Evolutionary conservation across 352 stramenopile genomes (phyloP), one percentile per base, ranked within the genome.

Genomic region (Phytophthora sojae): DNA sequence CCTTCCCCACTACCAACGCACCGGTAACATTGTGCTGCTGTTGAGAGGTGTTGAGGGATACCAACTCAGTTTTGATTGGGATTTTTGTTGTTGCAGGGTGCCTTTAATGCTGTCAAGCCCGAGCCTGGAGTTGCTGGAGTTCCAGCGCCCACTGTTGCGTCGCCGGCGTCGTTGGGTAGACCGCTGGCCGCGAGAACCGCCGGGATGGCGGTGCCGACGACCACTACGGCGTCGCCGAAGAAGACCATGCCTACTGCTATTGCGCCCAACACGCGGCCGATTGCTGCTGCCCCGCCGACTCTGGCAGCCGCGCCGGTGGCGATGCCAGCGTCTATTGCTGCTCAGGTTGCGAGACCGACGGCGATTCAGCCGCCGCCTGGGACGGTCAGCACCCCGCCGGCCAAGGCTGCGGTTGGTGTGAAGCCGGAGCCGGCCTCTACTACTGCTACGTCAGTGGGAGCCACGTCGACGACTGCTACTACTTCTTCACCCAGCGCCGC

Each of bases 1-100:
- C 85, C 6, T 86, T 92, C 59, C 86, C 84, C 6, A 68, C 73
- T 9, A 71, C 42, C n/a, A 76, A 65, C 32, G 21, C 68, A 14
- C 42, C 66, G 50, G 71, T 77, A 51, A 39, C 45, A 23, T 42
- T 19, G 32, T 12, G 53, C n/a, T 62, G 9, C 15, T 60, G 47
- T 8, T 1, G 17, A 14, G 37, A n/a, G 14, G 37, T 21, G 21
- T 21, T 21, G 21, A 21, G 21, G 21, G 21, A 21, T 21, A 1
- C 21, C 21, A 21, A 21, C 21, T 21, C 21, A 21, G 21, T 21
- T 21, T 21, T 21, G 21, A 4, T 30, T 30, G 26, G 26, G 15
- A 21, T 35, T 62, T 44, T 19, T 63, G 0, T 21, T 54, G 37
- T 42, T 52, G n/a, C 29, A 78, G 70, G 70, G 65, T 45, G 42